Conservation (phyloP, 805 yeast species). For the Nakazawaea ishiwadae region DNA sequence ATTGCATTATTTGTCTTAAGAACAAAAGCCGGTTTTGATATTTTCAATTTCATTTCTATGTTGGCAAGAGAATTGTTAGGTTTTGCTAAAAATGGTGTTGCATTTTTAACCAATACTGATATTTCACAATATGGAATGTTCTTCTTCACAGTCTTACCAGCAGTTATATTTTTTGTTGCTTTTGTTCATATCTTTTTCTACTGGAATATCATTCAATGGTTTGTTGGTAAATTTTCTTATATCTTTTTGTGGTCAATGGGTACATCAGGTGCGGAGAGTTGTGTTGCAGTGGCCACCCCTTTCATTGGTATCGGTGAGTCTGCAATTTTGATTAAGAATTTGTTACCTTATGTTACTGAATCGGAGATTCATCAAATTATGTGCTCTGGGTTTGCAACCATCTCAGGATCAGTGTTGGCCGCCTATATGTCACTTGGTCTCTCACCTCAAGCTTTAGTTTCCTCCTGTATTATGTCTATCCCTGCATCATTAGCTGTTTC, state of each 20-base stretch:
- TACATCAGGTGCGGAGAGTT: slow-evolving; percentile 60
- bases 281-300: slow-evolving; percentile 64
- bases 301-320: slow-evolving; percentile 64
- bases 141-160: slow-evolving; percentile 54
- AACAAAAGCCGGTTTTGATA: slow-evolving; percentile 54
- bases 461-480: slow-evolving; percentile 66
- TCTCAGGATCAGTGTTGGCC: slow-evolving; percentile 59
- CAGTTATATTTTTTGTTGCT: slow-evolving; percentile 59
- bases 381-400: slow-evolving; percentile 61
- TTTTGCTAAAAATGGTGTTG: slow-evolving; percentile 57
- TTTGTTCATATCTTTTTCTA: slow-evolving; percentile 56
- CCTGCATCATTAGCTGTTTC: slow-evolving; percentile 60
- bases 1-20: slow-evolving; percentile 57
- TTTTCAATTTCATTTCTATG: slow-evolving; percentile 54
- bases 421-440: slow-evolving; percentile 60
- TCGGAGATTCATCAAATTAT: slow-evolving; percentile 56
- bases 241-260: slow-evolving; percentile 56
- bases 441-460: slow-evolving; percentile 55
- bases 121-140: slow-evolving; percentile 40
- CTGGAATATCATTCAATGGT: slow-evolving; percentile 60
- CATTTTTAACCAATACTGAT: slow-evolving; percentile 42
- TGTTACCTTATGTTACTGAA: slow-evolving; percentile 51
- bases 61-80: slow-evolving; percentile 53
- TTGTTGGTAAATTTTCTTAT: slow-evolving; percentile 47
- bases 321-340: slow-evolving; percentile 55